Evolutionary conservation across 108 stramenopile genomes (phyloP).

Genomic region (Cyclotella cryptica): DNA sequence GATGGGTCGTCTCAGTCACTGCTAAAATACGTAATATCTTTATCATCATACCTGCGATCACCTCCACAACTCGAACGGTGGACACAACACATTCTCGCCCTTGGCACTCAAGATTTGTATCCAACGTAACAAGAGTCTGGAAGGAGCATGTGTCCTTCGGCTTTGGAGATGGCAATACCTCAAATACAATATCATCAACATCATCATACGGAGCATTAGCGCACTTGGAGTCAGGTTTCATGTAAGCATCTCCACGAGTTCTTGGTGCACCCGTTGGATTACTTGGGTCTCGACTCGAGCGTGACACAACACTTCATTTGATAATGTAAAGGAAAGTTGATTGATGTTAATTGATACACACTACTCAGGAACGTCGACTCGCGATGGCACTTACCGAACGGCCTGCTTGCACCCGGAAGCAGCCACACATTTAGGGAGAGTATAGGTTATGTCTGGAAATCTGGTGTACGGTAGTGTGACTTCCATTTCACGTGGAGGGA

Average conservation of each 20-base stretch:
- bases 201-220: conserved; percentile 22
- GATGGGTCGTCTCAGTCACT: not conserved
- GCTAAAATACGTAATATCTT: not conserved
- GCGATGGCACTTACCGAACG: conserved; percentile 10
- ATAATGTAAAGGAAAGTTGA: not conserved
- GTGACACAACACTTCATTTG: conserved; percentile 22
- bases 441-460: conserved; percentile 5
- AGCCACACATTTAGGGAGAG: conserved; percentile 18
- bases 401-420: conserved; percentile 23
- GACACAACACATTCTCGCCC: conserved; percentile 55
- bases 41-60: conserved; percentile 16
- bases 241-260: not conserved
- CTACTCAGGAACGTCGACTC: not conserved
- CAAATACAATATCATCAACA: conserved; percentile 34
- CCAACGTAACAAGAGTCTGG: conserved; percentile 24
- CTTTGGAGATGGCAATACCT: conserved; percentile 20
- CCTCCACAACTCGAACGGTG: conserved; percentile 52
- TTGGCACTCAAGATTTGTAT: conserved; percentile 36
- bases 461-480: conserved; percentile 18
- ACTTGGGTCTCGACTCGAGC: not conserved
- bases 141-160: conserved; percentile 43
- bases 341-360: not conserved
- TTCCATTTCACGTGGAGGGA: not conserved
- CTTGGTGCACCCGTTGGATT: no score
- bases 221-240: conserved; percentile 25